Percentiles rank a stretch among this genome's conserved stretches.
Conservation (phyloP, 805 yeast genomes). For the Barnettozyma wickerhamii region DNA sequence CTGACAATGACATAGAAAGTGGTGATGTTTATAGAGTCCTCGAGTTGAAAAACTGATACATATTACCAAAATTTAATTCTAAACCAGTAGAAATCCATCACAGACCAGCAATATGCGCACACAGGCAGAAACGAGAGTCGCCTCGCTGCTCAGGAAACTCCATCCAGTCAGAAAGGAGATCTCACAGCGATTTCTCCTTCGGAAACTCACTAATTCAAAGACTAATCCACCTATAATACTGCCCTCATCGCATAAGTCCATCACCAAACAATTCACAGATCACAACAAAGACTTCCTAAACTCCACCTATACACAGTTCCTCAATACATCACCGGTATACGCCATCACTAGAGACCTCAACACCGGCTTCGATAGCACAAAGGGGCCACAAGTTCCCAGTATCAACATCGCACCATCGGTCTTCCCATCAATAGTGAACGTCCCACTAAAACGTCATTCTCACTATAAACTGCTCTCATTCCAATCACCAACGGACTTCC, state of each 20-base stretch:
- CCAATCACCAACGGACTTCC: neutral
- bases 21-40: neutral
- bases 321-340: neutral
- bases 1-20: slow-evolving; percentile 14
- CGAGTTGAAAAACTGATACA: neutral
- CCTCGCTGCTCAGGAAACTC: neutral
- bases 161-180: neutral
- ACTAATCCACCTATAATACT: neutral
- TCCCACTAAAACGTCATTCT: neutral
- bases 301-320: neutral
- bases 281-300: neutral
- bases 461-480: slow-evolving; percentile 1
- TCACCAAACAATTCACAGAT: neutral
- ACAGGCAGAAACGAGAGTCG: neutral
- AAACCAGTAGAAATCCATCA: no score
- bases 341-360: neutral
- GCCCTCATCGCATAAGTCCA: neutral
- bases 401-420: neutral
- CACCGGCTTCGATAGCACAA: slow-evolving; percentile 1
- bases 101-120: neutral
- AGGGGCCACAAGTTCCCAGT: neutral
- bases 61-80: no score
- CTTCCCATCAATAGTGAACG: neutral
- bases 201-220: neutral
- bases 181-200: neutral